Conservation (phyloP, 202 grass and related monocot genomes). For the Panicum virgatum region DNA sequence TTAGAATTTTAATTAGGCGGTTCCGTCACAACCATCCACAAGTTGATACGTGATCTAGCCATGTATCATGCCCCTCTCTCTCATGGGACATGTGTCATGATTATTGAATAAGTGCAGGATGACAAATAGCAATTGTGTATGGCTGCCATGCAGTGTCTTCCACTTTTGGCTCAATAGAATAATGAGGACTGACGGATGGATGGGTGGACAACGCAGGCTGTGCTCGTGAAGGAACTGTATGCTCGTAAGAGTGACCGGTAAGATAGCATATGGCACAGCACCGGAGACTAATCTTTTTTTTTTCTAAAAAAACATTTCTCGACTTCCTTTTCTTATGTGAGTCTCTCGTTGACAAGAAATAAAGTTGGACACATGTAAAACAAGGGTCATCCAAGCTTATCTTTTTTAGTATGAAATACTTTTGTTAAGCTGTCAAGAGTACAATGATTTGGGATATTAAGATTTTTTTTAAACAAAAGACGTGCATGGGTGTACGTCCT, state of each 20-base stretch:
- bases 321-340: neutral
- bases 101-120: neutral
- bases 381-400: neutral
- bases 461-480: neutral
- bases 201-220: neutral
- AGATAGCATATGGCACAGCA: neutral
- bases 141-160: neutral
- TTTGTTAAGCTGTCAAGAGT: neutral
- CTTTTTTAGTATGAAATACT: neutral
- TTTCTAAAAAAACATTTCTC: too few relatives aligned
- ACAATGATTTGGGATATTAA: neutral
- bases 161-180: conserved; percentile 14
- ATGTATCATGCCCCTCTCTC: too few relatives aligned
- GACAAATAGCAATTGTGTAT: neutral
- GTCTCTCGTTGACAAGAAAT: conserved; percentile 24
- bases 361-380: neutral
- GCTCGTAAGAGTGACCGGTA: neutral
- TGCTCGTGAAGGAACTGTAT: neutral
- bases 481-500: neutral
- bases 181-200: neutral
- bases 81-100: too few relatives aligned
- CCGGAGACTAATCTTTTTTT: neutral
- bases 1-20: too few relatives aligned
- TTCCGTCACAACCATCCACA: too few relatives aligned
- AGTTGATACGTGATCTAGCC: too few relatives aligned